Conservation (phyloP, 1,139 yeast genomes). For the Yamadazyma buinensis region DNA sequence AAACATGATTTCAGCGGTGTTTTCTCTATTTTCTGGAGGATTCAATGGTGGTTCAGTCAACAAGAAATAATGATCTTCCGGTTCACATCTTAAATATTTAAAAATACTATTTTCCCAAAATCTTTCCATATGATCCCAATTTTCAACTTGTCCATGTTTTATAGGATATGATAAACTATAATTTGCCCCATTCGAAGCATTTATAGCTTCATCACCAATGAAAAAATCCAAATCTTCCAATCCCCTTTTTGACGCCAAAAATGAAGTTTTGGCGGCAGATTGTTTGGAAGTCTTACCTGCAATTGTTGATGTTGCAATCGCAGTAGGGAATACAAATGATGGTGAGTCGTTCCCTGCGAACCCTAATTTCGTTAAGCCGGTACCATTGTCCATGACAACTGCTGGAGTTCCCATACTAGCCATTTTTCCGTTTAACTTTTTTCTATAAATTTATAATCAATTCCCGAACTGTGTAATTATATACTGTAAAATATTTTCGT, state of each 20-base stretch:
- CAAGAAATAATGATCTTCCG: constrained; percentile 94
- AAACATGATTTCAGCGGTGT: constrained; percentile 97
- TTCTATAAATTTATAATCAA: too few relatives aligned
- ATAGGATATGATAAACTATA: constrained; percentile 90
- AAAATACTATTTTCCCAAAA: constrained; percentile 98
- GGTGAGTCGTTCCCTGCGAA: constrained; percentile 99
- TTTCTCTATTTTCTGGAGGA: constrained; percentile 98
- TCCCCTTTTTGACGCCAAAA: constrained; percentile 71
- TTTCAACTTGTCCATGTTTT: constrained; percentile 95
- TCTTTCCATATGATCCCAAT: constrained; percentile 99
- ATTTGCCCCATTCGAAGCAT: constrained; percentile 85
- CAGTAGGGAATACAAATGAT: constrained; percentile 95
- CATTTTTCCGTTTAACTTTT: too few relatives aligned
- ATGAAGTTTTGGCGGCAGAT: constrained; percentile 39
- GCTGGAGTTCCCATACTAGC: constrained; percentile 79
- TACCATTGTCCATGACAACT: constrained; percentile 97
- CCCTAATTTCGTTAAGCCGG: constrained; percentile 95
- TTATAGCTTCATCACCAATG: constrained; percentile 93
- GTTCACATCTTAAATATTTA: constrained; percentile 94
- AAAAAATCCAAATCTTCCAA: constrained; percentile 93
- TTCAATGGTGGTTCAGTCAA: constrained; percentile 97
- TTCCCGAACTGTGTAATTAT: too few relatives aligned
- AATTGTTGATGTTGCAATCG: constrained; percentile 76
- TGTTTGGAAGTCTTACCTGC: constrained; percentile 30
- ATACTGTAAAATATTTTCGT: too few relatives aligned